A percentile compares a stretch with the other conserved stretches of the same genome.
Conservation (phyloP, 2,329 filamentous ascomycete genomes). For the Stemphylium vesicarium region DNA sequence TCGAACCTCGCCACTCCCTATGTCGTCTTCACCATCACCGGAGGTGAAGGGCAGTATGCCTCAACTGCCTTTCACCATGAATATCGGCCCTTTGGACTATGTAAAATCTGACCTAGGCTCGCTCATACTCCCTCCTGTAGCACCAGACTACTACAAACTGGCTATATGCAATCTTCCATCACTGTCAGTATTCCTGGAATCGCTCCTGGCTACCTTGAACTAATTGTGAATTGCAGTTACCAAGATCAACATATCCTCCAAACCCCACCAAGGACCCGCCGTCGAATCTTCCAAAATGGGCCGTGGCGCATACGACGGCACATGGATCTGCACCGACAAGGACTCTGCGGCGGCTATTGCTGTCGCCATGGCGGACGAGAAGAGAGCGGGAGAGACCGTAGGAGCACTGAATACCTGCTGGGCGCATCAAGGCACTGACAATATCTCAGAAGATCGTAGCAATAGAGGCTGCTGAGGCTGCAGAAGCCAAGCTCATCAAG, state of each 20-base stretch:
- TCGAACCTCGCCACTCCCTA: background rate
- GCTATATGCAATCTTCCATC: no score
- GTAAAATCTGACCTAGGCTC: no score
- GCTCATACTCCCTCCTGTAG: no score
- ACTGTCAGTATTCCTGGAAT: background rate
- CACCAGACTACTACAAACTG: no score
- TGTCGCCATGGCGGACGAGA: constrained; percentile 1
- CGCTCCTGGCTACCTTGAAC: background rate
- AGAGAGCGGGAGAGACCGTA: background rate
- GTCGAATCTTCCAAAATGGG: constrained; percentile 16
- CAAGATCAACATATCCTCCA: background rate
- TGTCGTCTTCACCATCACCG: background rate
- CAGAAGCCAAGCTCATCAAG: constrained; percentile 9
- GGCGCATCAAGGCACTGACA: no score
- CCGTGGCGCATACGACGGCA: constrained; percentile 28
- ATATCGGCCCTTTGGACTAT: background rate
- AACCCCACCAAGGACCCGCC: background rate
- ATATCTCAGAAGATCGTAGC: background rate
- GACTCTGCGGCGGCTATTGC: constrained; percentile 9
- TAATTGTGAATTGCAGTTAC: background rate
- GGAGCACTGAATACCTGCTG: background rate
- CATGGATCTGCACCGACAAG: background rate
- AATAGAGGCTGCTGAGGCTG: background rate
- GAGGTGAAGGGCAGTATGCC: background rate
- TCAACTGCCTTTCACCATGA: constrained; percentile 3